These are phyloP conservation scores for Euclidium syriacum DNA, from an alignment of 345 rosid genomes.

Conservation along the genomic window DNA sequence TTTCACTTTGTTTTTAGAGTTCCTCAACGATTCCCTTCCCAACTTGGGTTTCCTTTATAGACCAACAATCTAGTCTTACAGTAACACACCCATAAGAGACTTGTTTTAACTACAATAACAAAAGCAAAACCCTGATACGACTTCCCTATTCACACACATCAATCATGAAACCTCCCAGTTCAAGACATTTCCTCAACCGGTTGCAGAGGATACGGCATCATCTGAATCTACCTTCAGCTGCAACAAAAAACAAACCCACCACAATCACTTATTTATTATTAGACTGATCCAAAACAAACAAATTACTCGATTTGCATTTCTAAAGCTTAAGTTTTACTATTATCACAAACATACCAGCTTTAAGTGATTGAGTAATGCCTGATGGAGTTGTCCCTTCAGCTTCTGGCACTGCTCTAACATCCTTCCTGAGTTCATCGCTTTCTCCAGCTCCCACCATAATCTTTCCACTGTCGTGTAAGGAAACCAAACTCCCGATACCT, in stretches of 20 bases:
- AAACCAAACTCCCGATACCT: slow-evolving; percentile 71
- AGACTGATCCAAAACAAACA: not conserved
- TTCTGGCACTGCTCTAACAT: slow-evolving; percentile 71
- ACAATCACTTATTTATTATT: not conserved
- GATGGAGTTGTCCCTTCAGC: slow-evolving; percentile 59
- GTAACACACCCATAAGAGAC: not conserved
- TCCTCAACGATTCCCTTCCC: not conserved
- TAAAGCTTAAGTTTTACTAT: not conserved
- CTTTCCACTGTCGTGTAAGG: slow-evolving; percentile 71
- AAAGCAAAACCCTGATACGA: not conserved
- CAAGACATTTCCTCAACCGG: slow-evolving; percentile 5
- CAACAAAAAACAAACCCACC: slow-evolving; percentile 15
- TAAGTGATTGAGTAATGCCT: slow-evolving; percentile 66
- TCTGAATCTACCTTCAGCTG: slow-evolving; percentile 81
- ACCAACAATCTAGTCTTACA: not conserved
- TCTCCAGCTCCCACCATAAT: slow-evolving; percentile 78
- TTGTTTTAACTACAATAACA: slow-evolving; percentile 6
- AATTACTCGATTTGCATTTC: not conserved
- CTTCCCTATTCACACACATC: slow-evolving; percentile 6
- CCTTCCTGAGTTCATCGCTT: slow-evolving; percentile 44
- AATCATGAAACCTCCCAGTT: not conserved
- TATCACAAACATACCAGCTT: slow-evolving; percentile 47
- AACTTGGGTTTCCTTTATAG: not conserved
- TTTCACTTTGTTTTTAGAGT: not conserved
- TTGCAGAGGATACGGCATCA: slow-evolving; percentile 42